Conservation (phyloP, 495 filamentous ascomycete species). For the Neurospora hispaniola region DNA sequence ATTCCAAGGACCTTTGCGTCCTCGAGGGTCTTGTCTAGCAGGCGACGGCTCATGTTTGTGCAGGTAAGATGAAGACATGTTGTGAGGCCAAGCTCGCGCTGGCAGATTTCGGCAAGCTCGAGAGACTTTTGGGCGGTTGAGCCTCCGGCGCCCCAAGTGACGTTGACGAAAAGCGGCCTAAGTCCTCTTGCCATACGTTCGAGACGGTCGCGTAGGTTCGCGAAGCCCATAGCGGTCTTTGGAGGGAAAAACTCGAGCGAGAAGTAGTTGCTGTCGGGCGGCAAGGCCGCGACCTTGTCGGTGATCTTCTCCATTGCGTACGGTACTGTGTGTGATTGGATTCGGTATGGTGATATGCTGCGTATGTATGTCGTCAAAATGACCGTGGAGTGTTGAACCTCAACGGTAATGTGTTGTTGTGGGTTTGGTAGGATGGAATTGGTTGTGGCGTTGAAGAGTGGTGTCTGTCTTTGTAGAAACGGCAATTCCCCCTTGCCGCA, state of each 20-base stretch:
- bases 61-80: slow-evolving; percentile 95
- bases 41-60: slow-evolving; percentile 84
- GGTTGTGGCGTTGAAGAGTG: background rate
- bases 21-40: slow-evolving; percentile 83
- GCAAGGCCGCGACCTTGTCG: slow-evolving; percentile 88
- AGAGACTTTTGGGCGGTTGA: slow-evolving; percentile 82
- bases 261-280: slow-evolving; percentile 73
- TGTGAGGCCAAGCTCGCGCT: slow-evolving; percentile 79
- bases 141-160: slow-evolving; percentile 96
- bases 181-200: slow-evolving; percentile 90
- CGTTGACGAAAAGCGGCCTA: slow-evolving; percentile 87
- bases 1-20: slow-evolving; percentile 89
- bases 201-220: slow-evolving; percentile 84
- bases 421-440: too few relatives aligned
- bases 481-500: background rate
- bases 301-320: slow-evolving; percentile 78
- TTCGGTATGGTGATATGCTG: background rate
- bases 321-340: background rate
- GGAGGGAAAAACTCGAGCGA: slow-evolving; percentile 99
- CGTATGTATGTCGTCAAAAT: background rate
- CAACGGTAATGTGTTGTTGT: background rate
- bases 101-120: slow-evolving; percentile 91
- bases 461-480: background rate
- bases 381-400: background rate
- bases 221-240: slow-evolving; percentile 87